Evolutionary conservation across 2,329 filamentous ascomycete species (phyloP), one percentile per base, ranked within the genome.

Genomic region (Drechslerella dactyloides): DNA sequence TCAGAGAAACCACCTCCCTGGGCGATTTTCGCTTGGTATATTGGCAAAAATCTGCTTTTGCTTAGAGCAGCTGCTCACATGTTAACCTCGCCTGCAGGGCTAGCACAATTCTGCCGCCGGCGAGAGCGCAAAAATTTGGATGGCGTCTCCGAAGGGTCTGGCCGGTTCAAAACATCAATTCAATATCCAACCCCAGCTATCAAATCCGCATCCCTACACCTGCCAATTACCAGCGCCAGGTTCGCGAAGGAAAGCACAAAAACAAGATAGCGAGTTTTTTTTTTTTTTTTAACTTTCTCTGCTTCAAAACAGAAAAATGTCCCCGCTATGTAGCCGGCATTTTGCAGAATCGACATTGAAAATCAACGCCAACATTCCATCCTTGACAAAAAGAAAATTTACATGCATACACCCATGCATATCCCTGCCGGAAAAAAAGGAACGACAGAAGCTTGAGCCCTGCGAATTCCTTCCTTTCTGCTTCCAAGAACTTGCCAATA

Each of bases 121-220:
- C 44, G 44, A 48, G 44, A 19, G 44, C 44, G 44, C 44, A 48
- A 21, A 19, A 48, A 48, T 6, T 23, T 4, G 37, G 15, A 48
- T 48, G 44, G 44, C n/a, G 44, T 19, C 44, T 48, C 44, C 37
- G 37, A 42, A 42, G 37, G 37, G 37, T 17, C 37, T 42, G 37
- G 37, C 37, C n/a, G 37, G 11, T 15, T 42, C 4, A 4, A 15
- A 42, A 42, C 37, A 42, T 33, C 27, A 42, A 37, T 37, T 7
- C 33, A 17, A 48, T 48, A 48, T 48, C 44, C 44, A 48, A 48
- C 44, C 44, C 44, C 44, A 48, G 44, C 44, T 48, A 48, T 48
- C 44, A 17, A 19, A 15, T 21, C 15, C 19, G 17, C 15, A 48
- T 48, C 44, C 44, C 44, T 48, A 8, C 44, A 48, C 44, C 44